Evolutionary conservation across 768 basidiomycete genomes (phyloP), one percentile per base, ranked within the genome.

Genomic region (Symmetrospora coprosmae): DNA sequence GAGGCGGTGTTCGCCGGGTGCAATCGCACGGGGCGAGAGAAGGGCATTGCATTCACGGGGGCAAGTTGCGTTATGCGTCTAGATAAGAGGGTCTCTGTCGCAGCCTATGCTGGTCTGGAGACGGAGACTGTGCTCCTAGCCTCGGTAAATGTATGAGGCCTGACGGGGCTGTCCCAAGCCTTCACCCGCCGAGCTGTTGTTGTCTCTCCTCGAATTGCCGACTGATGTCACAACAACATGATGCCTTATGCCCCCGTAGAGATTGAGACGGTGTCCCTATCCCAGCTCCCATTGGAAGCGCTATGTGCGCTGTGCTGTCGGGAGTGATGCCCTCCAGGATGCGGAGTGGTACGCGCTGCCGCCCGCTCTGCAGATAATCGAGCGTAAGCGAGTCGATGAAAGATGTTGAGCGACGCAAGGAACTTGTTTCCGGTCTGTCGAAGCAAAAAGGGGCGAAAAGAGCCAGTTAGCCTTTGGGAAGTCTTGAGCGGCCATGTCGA

Each of bases 311-410:
- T n/a, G n/a, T n/a, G n/a, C n/a, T n/a, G n/a, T n/a, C n/a, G n/a
- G n/a, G n/a, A n/a, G n/a, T n/a, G n/a, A n/a, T n/a, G n/a, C n/a
- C n/a, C n/a, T n/a, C n/a, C n/a, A n/a, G n/a, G n/a, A n/a, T 9
- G 33, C 4, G 45, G 33, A 47, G 45, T 25, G 16, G 45, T 47
- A 4, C 27, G 45, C 23, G 56, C 8, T 50, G 31, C 19, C 23
- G 19, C 60, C 14, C 60, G 50, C 43, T 59, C 39, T 33, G 19
- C 21, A 19, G 19, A 33, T 16, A 86, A 83, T 41, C 88, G 80
- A 25, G 86, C 81, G 68, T 87, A 91, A 0, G 89, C 85, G 61
- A 87, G 85, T 2, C 86, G 81, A 68, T 89, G 87, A 71, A 91
- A 92, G 66, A 86, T 84, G 70, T 90, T 92, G 25, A 92, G 77